phyloP scores from a whole-genome alignment of 2,329 filamentous ascomycete species.

The Paecilomyces sp. region DNA sequence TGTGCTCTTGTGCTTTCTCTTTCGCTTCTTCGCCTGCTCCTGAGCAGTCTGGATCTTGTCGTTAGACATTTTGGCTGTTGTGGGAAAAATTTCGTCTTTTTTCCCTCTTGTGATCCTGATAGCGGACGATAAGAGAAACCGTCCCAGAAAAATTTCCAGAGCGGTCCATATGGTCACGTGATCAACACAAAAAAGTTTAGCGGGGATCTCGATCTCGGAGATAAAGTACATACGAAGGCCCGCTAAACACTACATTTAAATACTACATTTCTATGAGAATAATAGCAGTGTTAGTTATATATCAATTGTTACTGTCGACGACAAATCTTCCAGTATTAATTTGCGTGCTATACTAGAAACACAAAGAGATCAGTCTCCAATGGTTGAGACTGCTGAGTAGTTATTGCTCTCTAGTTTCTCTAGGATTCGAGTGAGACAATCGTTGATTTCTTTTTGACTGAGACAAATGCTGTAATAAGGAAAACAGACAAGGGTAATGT shows the following conservation, averaged over 20 bases:
- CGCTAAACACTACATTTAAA: not conserved
- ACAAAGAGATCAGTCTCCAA: no score
- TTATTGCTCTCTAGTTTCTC: not conserved
- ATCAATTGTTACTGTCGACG: no score
- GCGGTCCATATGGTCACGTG: not conserved
- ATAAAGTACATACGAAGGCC: not conserved
- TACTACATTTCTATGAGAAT: no score
- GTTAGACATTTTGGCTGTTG: constrained; percentile 15
- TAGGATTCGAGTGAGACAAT: not conserved
- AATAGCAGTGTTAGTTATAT: no score
- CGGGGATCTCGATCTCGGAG: not conserved
- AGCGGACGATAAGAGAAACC: not conserved
- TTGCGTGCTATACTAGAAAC: no score
- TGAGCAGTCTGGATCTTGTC: constrained; percentile 31
- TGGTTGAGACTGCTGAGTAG: not conserved
- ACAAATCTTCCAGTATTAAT: no score
- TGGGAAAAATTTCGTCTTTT: not conserved
- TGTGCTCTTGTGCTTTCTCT: constrained; percentile 35
- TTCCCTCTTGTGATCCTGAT: not conserved
- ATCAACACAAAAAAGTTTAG: not conserved
- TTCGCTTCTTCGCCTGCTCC: constrained; percentile 36
- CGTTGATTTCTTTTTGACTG: not conserved
- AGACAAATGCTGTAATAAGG: not conserved
- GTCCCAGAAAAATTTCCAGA: not conserved
- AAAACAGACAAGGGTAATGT: not conserved